Percentiles rank a stretch among this genome's conserved stretches.
Evolutionary conservation across 305 asterid genomes (phyloP).

Genomic region (Fraxinus latifolia): DNA sequence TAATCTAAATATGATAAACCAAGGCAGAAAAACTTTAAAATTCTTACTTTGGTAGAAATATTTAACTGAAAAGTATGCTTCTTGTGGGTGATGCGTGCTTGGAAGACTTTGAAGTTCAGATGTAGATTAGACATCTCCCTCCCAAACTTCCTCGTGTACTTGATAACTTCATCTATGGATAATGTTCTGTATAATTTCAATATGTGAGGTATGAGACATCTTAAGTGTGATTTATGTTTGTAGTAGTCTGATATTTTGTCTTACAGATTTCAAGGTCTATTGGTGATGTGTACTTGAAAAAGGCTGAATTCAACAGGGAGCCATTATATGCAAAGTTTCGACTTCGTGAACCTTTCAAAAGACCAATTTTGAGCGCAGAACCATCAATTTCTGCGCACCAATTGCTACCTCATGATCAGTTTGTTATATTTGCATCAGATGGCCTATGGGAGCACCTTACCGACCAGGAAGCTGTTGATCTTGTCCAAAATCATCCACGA

Average conservation of each 20-base stretch:
- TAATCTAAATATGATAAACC: neutral
- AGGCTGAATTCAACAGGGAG: slow-evolving; percentile 75
- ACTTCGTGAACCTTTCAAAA: slow-evolving; percentile 71
- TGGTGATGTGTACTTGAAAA: slow-evolving; percentile 83
- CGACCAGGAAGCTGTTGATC: slow-evolving; percentile 72
- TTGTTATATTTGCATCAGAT: slow-evolving; percentile 73
- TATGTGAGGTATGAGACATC: neutral
- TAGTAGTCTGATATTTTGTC: slow-evolving; percentile 13
- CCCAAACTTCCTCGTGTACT: neutral
- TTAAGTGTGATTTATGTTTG: neutral
- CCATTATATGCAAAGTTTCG: slow-evolving; percentile 80
- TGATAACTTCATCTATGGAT: neutral
- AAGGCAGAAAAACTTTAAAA: neutral
- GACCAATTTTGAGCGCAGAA: slow-evolving; percentile 80
- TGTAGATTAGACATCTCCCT: neutral
- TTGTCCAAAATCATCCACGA: slow-evolving; percentile 61
- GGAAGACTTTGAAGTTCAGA: neutral
- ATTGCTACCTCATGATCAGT: slow-evolving; percentile 78
- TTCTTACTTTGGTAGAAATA: neutral
- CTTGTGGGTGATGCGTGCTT: neutral
- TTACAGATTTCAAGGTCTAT: slow-evolving; percentile 82
- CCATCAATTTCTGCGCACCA: slow-evolving; percentile 69
- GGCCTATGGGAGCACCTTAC: slow-evolving; percentile 82
- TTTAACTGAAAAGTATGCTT: neutral
- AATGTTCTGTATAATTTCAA: neutral